Conservation (phyloP, 2,329 filamentous ascomycete species). For the Pseudogymnoascus sp. region DNA sequence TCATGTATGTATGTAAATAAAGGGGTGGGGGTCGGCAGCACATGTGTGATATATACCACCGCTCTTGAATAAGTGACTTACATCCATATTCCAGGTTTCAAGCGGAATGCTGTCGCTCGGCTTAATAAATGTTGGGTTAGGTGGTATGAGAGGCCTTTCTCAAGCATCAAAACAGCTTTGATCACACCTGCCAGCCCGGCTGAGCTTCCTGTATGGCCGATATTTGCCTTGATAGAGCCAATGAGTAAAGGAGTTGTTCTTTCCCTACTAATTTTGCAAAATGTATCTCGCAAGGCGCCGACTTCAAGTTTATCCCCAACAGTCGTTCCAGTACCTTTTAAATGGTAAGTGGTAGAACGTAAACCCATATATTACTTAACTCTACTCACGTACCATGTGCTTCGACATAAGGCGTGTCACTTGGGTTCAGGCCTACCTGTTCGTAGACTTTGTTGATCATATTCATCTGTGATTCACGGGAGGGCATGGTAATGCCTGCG, state of each 20-base stretch:
- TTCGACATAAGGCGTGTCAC: slow-evolving; percentile 15
- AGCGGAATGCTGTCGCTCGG: slow-evolving; percentile 4
- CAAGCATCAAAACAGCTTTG: slow-evolving; percentile 25
- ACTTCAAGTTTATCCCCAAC: slow-evolving; percentile 15
- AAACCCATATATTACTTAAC: no score
- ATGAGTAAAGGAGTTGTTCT: background rate
- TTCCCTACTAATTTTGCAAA: slow-evolving; percentile 14
- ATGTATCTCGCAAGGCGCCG: slow-evolving; percentile 13
- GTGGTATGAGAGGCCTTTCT: slow-evolving; percentile 25
- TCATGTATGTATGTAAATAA: slow-evolving; percentile 7
- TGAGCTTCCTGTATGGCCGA: slow-evolving; percentile 23
- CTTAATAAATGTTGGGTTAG: slow-evolving; percentile 27
- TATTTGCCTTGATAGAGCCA: background rate
- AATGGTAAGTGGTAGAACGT: no score
- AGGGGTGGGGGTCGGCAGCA: background rate
- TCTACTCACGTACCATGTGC: no score
- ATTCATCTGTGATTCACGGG: slow-evolving; percentile 26
- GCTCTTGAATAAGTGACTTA: background rate
- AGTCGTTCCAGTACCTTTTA: background rate
- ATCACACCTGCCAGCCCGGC: slow-evolving; percentile 20
- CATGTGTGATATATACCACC: background rate
- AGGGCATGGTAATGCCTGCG: slow-evolving; percentile 38
- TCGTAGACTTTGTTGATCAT: slow-evolving; percentile 29
- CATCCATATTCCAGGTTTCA: background rate
- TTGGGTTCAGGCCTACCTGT: slow-evolving; percentile 10